These are phyloP conservation scores for Lasiosphaeria hispida DNA, from an alignment of 495 filamentous ascomycete genomes.

Conservation along the genomic window DNA sequence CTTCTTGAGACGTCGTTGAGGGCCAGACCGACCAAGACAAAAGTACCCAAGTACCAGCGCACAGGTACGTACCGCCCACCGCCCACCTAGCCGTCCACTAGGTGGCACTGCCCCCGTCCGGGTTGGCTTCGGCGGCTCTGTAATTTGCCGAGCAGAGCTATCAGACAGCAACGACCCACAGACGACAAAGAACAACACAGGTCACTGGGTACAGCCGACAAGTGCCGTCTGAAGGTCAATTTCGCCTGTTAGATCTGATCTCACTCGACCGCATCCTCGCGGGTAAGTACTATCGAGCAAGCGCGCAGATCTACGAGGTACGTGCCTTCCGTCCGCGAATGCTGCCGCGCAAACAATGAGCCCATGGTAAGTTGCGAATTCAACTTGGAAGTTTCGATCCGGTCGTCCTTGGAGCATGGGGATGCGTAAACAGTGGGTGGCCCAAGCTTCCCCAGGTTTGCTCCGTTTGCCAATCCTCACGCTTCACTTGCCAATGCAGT, in stretches of 20 bases:
- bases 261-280: not conserved
- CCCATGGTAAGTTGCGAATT: too few species aligned
- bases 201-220: conserved; percentile 4
- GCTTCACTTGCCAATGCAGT: too few species aligned
- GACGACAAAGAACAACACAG: not conserved
- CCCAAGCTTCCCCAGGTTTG: not conserved
- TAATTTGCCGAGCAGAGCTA: conserved; percentile 8
- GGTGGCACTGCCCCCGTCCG: conserved; percentile 4
- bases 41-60: conserved; percentile 13
- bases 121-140: conserved; percentile 27
- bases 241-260: not conserved
- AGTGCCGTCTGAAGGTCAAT: conserved; percentile 5
- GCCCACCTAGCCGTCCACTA: not conserved
- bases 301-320: too few species aligned
- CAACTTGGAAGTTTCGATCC: too few species aligned
- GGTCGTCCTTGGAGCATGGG: not conserved
- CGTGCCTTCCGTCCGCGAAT: too few species aligned
- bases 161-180: conserved; percentile 11
- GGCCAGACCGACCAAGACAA: conserved; percentile 6
- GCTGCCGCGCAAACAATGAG: too few species aligned
- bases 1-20: conserved; percentile 18
- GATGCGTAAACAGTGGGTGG: not conserved
- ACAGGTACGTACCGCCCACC: conserved; percentile 9
- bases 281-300: not conserved
- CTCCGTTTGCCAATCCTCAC: not conserved